Base-by-base conservation (phyloP, 306 rosid genomes). In the Arachis stenosperma region DNA sequence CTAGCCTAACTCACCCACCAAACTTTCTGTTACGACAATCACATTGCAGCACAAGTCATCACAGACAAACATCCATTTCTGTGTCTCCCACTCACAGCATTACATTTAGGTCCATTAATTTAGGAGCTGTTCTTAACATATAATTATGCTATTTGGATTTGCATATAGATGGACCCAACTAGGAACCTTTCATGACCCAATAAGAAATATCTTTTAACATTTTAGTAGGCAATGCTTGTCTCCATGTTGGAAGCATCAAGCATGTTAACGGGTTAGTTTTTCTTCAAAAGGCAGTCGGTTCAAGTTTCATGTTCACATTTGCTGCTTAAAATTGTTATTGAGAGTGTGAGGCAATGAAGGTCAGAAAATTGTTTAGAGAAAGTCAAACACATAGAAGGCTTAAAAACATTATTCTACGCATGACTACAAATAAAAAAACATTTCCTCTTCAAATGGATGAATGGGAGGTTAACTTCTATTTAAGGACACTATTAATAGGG, bases 241-340 rank as follows among this genome's bases (percentile, higher is more conserved):
- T 67, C 40, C 69, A 37, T 41, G 47, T 39, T 44, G 9, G 76
- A 65, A 70, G 76, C 11, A 61, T 22, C 54, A 63, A 71, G 5
- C 61, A 76, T 30, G 39, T 51, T 44, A 5, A 42, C 70, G 60
- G 33, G 55, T 63, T 70, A 36, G 74, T 64, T 64, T 76, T 65
- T 77, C 65, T 65, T 8, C 69, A 58, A 41, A 57, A 59, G 66
- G 36, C 29, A 48, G 50, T 40, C 27, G 14, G 70, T 65, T 65
- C 53, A 70, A 58, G 37, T 42, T 69, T 65, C 62, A 56, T 30
- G 55, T 22, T 60, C n/a, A 70, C 40, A 56, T 56, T 17, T 63
- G 65, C 58, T 30, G 43, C 41, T 30, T 64, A 60, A 65, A 63
- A 62, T 51, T 68, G 41, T 39, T 61, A 61, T 33, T 41, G 8